phyloP scores from a whole-genome alignment of 139 green algal genomes.

The Astrephomene gubernaculifera region DNA sequence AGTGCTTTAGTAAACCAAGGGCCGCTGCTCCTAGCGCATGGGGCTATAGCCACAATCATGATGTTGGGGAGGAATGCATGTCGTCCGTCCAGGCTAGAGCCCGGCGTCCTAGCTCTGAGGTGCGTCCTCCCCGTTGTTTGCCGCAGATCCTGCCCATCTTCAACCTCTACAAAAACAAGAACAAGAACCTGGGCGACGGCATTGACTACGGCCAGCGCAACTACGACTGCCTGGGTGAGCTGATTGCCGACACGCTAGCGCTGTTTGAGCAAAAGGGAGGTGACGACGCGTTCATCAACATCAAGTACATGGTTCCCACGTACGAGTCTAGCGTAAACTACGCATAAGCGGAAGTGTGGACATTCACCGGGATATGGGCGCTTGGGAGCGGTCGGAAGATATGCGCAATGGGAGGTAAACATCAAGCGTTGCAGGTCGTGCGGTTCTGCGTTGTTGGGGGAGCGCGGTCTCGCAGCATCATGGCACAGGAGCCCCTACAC shows the following conservation, averaged over 20 bases:
- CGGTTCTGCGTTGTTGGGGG: no score
- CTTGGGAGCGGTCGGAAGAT: no score
- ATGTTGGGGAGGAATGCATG: no score
- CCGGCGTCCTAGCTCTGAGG: no score
- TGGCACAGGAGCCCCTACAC: no score
- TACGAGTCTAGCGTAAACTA: slow-evolving; percentile 84
- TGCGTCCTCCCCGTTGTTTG: not conserved
- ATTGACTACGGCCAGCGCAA: slow-evolving; percentile 89
- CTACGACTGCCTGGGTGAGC: slow-evolving; percentile 82
- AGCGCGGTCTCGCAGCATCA: no score
- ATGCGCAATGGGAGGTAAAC: not conserved
- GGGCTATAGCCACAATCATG: no score
- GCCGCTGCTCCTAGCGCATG: no score
- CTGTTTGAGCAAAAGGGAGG: slow-evolving; percentile 86
- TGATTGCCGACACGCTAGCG: slow-evolving; percentile 82
- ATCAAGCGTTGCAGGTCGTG: slow-evolving; percentile 2
- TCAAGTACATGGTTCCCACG: slow-evolving; percentile 88
- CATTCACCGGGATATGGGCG: no score
- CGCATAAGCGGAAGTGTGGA: no score
- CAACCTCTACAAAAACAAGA: slow-evolving; percentile 88
- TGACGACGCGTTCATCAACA: slow-evolving; percentile 93
- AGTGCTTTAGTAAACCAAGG: no score
- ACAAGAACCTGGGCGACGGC: slow-evolving; percentile 84
- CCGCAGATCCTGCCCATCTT: slow-evolving; percentile 87
- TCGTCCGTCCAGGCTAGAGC: no score